These are phyloP conservation scores for Tetradesmus obliquus DNA, from an alignment of 139 green algal species.

Conservation along the genomic window DNA sequence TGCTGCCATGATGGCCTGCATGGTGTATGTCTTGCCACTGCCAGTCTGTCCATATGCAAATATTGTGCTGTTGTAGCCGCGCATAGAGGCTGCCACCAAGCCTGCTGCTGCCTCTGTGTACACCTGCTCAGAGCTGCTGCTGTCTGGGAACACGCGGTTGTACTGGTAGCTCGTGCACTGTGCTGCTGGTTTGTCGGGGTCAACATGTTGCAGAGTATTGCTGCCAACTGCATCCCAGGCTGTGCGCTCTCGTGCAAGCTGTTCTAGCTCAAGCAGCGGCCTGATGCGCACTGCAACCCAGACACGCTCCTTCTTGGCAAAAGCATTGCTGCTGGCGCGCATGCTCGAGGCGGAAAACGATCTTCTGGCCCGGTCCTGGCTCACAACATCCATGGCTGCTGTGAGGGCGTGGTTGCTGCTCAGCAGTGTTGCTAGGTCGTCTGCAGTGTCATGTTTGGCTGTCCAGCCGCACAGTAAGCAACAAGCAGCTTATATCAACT, in stretches of 20 bases:
- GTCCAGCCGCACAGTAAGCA: background rate
- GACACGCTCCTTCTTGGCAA: slow-evolving; percentile 52
- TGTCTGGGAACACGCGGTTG: slow-evolving; percentile 54
- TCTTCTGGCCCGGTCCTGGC: background rate
- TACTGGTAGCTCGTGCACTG: slow-evolving; percentile 45
- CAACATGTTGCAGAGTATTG: slow-evolving; percentile 44
- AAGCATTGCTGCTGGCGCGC: background rate
- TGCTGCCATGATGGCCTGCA: slow-evolving; percentile 57
- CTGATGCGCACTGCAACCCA: slow-evolving; percentile 66
- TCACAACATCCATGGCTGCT: slow-evolving; percentile 28
- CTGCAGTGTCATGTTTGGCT: background rate
- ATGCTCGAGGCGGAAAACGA: background rate
- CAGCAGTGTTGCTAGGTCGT: background rate
- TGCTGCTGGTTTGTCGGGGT: slow-evolving; percentile 39
- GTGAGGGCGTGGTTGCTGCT: background rate
- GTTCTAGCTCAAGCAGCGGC: slow-evolving; percentile 55
- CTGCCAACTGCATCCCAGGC: slow-evolving; percentile 48
- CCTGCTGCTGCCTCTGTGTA: slow-evolving; percentile 54
- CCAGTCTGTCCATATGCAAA: slow-evolving; percentile 80
- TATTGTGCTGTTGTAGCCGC: slow-evolving; percentile 65
- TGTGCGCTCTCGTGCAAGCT: slow-evolving; percentile 42
- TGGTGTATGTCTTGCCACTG: slow-evolving; percentile 76
- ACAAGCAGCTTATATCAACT: background rate
- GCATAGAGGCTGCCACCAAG: slow-evolving; percentile 57
- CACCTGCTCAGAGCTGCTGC: slow-evolving; percentile 54